Evolutionary conservation across 352 stramenopile species (phyloP).

Genomic region (Globisporangium cystogenes): DNA sequence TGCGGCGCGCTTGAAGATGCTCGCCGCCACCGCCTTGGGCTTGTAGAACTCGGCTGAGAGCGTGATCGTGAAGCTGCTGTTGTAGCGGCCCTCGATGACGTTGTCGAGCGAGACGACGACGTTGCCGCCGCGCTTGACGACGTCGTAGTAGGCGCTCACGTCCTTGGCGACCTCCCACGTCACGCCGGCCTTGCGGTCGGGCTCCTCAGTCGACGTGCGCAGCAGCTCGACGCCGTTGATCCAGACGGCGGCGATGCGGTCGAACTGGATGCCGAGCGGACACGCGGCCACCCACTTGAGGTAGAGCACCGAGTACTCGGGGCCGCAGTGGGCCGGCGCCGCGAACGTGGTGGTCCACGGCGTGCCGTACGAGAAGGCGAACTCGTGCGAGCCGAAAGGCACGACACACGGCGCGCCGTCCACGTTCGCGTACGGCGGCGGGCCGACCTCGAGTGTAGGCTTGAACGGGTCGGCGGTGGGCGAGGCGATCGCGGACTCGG

Average conservation of each 20-base stretch:
- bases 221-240: conserved; percentile 67
- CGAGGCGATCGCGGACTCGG: conserved; percentile 3
- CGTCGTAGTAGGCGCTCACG: conserved; percentile 47
- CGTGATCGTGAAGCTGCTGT: conserved; percentile 54
- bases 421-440: conserved; percentile 38
- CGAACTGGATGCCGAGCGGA: conserved; percentile 50
- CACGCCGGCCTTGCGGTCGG: conserved; percentile 31
- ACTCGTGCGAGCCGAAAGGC: conserved; percentile 40
- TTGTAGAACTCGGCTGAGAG: conserved; percentile 55
- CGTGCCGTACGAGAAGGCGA: conserved; percentile 51
- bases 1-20: conserved; percentile 9
- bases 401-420: conserved; percentile 35
- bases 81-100: conserved; percentile 53
- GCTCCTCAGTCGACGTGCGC: conserved; percentile 69
- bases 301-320: conserved; percentile 46
- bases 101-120: conserved; percentile 65
- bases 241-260: conserved; percentile 71
- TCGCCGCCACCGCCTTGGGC: conserved; percentile 14
- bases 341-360: conserved; percentile 38
- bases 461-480: conserved; percentile 13
- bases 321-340: conserved; percentile 26
- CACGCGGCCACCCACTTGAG: conserved; percentile 44
- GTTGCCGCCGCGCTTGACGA: conserved; percentile 39
- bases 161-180: conserved; percentile 67
- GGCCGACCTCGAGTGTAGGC: conserved; percentile 30